Base-by-base conservation (phyloP, 139 green algal genomes). In the Astrephomene gubernaculifera region DNA sequence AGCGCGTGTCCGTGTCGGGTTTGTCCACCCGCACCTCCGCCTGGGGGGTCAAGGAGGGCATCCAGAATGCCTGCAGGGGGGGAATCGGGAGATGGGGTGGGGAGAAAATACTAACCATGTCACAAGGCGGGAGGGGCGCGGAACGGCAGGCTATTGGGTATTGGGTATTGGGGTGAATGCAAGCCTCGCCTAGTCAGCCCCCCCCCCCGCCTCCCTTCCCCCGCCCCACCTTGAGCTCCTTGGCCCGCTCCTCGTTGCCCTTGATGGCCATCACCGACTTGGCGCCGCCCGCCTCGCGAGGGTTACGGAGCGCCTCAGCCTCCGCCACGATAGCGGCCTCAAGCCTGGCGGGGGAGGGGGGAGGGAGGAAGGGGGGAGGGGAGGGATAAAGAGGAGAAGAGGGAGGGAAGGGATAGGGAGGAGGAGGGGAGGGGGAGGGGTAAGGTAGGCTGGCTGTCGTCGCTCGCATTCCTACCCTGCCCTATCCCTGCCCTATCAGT, bases 11-110 rank as follows among this genome's bases (percentile, higher is more conserved):
- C 9, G 75, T 90, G 70, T 95, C 91, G 21, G 95, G 94, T 90
- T 96, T 96, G 2, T 94, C 93, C 78, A 94, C 65, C 31, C 86
- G 67, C 19, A 69, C 54, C 65, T 93, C 83, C 0, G 88, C 88
- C 71, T 93, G 89, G 5, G 90, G 88, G 0, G 87, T 86, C 53
- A 94, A 74, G 29, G 89, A 90, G 14, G 94, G 94, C 85, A 96
- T 68, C 96, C 96, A 98, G 87, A 97, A 98, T 0, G 96, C 92
- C 83, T 94, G 87, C 5, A 35, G 33, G 24, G 6, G 25, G 35
- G 33, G 35, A 45, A 10, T 21, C 8, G 33, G 33, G 57, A 65
- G 17, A n/a, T 14, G 19, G 17, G 57, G 57, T 33, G 57, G 57
- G 49, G 49, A 57, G 49, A 17, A 57, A n/a, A n/a, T n/a, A n/a